These are phyloP conservation scores for Rhodocollybia butyracea DNA, from an alignment of 768 basidiomycete genomes.

Conservation along the genomic window DNA sequence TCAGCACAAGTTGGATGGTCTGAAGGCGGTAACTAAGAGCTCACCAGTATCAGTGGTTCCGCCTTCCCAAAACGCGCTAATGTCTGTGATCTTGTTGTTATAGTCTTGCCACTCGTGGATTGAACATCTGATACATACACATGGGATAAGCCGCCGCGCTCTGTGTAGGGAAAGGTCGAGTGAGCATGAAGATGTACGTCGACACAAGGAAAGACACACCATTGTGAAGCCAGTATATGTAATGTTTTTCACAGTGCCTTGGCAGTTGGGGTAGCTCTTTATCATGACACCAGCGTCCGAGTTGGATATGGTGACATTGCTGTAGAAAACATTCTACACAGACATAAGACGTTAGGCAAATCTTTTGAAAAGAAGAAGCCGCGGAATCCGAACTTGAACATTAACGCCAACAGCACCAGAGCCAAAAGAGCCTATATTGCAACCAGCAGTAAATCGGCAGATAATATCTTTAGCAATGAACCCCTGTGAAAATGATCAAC, in stretches of 20 bases:
- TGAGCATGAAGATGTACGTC: neutral
- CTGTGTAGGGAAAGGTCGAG: neutral
- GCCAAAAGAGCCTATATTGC: conserved; percentile 23
- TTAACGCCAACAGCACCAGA: conserved; percentile 16
- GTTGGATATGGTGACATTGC: conserved; percentile 18
- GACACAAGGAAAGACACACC: neutral
- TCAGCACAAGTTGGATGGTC: neutral
- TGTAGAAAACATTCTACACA: conserved; percentile 17
- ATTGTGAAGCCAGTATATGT: conserved; percentile 16
- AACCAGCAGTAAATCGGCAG: conserved; percentile 17
- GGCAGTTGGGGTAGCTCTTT: conserved; percentile 20
- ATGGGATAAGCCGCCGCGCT: conserved; percentile 6
- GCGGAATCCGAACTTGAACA: conserved; percentile 9
- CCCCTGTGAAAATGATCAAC: neutral
- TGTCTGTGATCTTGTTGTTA: conserved; percentile 4
- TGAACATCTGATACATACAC: conserved; percentile 1
- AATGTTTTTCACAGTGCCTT: conserved; percentile 19
- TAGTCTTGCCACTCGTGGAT: neutral
- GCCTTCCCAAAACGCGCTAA: conserved; percentile 14
- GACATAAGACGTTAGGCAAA: neutral
- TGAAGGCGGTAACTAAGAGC: neutral
- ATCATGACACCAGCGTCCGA: conserved; percentile 21
- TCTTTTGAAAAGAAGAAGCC: neutral
- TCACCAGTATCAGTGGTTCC: no score
- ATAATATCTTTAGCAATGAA: conserved; percentile 16